Evolutionary conservation across 495 filamentous ascomycete genomes (phyloP).

Genomic region (Aspergillus taichungensis): DNA sequence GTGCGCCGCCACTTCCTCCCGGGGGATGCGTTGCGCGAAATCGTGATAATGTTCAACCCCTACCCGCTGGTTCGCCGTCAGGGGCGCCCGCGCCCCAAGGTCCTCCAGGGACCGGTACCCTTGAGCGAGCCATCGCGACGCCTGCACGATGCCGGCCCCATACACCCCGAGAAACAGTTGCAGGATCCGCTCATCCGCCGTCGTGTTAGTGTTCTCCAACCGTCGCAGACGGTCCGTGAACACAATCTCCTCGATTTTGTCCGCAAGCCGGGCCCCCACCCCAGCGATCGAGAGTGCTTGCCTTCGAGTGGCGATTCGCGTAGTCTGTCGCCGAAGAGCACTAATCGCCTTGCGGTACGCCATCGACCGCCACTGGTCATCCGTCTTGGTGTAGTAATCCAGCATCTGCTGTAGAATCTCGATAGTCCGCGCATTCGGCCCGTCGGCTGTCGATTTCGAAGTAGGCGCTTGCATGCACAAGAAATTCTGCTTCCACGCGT

Average conservation of each 20-base stretch:
- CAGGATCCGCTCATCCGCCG: constrained; percentile 55
- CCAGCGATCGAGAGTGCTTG: constrained; percentile 61
- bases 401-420: constrained; percentile 74
- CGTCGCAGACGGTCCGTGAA: constrained; percentile 64
- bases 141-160: constrained; percentile 62
- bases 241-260: constrained; percentile 89
- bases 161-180: constrained; percentile 71
- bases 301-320: constrained; percentile 55
- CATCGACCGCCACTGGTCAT: constrained; percentile 71
- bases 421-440: constrained; percentile 69
- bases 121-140: constrained; percentile 67
- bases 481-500: constrained; percentile 46
- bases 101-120: constrained; percentile 72
- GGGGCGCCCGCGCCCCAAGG: constrained; percentile 49
- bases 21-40: constrained; percentile 73
- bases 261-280: constrained; percentile 69
- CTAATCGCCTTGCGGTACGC: constrained; percentile 77
- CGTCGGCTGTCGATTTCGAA: constrained; percentile 23
- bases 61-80: constrained; percentile 68
- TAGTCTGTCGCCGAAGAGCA: constrained; percentile 57
- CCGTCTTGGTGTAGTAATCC: constrained; percentile 64
- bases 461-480: constrained; percentile 60
- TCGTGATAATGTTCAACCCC: constrained; percentile 79
- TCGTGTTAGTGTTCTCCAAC: constrained; percentile 57
- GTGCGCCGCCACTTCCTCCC: constrained; percentile 64